Conservation (phyloP, 2,329 filamentous ascomycete species). For the Aquanectria penicillioides region DNA sequence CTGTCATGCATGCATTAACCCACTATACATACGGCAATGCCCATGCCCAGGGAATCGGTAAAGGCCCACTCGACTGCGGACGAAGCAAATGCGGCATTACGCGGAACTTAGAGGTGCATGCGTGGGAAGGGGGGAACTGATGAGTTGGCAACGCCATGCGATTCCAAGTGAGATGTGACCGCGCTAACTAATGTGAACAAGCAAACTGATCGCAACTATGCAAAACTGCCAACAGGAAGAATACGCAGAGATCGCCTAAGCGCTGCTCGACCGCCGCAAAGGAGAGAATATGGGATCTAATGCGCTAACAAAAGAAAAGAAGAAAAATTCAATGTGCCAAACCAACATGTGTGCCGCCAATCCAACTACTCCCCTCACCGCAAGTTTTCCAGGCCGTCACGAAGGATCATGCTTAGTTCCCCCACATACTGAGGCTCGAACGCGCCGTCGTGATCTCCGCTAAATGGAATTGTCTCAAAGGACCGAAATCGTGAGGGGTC, state of each 20-base stretch:
- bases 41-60: too few species aligned
- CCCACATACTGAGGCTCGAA: conserved; percentile 33
- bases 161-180: background rate
- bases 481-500: conserved; percentile 29
- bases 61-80: too few species aligned
- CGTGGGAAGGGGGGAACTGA: too few species aligned
- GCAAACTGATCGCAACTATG: too few species aligned
- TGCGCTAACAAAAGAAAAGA: background rate
- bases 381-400: conserved; percentile 26
- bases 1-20: too few species aligned
- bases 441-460: conserved; percentile 36
- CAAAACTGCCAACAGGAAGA: background rate
- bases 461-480: conserved; percentile 34
- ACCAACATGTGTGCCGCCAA: background rate
- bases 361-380: too few species aligned
- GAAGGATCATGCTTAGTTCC: conserved; percentile 34
- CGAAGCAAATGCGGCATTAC: too few species aligned
- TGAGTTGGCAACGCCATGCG: background rate
- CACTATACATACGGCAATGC: too few species aligned
- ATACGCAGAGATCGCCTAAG: background rate
- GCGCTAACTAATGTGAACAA: background rate
- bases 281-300: background rate
- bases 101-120: too few species aligned
- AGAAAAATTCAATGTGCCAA: background rate
- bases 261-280: background rate